Conservation (phyloP, 1,139 yeast genomes). For the Trichomonascaceae sp. region DNA sequence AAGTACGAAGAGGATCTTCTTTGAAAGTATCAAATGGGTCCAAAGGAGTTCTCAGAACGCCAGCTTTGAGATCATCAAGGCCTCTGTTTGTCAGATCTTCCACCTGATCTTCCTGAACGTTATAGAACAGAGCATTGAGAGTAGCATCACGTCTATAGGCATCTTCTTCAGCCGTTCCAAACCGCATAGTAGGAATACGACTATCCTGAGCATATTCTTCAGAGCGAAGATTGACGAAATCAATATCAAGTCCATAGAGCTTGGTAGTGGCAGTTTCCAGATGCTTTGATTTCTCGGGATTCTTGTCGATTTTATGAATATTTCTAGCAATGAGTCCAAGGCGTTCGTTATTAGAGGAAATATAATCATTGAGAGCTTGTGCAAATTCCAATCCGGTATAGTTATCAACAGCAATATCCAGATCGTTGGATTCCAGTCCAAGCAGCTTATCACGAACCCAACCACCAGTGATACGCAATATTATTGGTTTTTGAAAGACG, state of each 20-base stretch:
- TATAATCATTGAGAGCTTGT: conserved; percentile 50
- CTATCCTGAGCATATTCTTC: conserved; percentile 80
- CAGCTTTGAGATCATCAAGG: conserved; percentile 57
- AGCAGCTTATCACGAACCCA: conserved; percentile 96
- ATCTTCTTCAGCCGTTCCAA: conserved; percentile 89
- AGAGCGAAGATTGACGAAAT: conserved; percentile 83
- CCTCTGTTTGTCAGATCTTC: conserved; percentile 86
- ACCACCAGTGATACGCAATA: conserved; percentile 88
- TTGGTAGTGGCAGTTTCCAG: conserved; percentile 93
- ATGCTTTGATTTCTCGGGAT: conserved; percentile 94
- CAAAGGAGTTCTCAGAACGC: conserved; percentile 80
- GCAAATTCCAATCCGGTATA: conserved; percentile 88
- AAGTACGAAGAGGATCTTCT: conserved; percentile 88
- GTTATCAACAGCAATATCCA: conserved; percentile 83
- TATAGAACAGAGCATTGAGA: conserved; percentile 79
- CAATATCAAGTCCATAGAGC: conserved; percentile 73
- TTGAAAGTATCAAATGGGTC: conserved; percentile 76
- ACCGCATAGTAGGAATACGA: conserved; percentile 62
- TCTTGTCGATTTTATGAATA: conserved; percentile 78
- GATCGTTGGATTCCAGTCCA: conserved; percentile 73
- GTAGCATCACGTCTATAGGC: conserved; percentile 95
- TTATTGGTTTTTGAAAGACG: conserved; percentile 31
- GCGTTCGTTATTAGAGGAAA: conserved; percentile 33
- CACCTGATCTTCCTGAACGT: conserved; percentile 56
- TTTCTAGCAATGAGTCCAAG: conserved; percentile 44